A percentile compares a stretch with the other conserved stretches of the same genome.
Conservation (phyloP, 768 basidiomycete species). For the Melanogaster broomeanus region DNA sequence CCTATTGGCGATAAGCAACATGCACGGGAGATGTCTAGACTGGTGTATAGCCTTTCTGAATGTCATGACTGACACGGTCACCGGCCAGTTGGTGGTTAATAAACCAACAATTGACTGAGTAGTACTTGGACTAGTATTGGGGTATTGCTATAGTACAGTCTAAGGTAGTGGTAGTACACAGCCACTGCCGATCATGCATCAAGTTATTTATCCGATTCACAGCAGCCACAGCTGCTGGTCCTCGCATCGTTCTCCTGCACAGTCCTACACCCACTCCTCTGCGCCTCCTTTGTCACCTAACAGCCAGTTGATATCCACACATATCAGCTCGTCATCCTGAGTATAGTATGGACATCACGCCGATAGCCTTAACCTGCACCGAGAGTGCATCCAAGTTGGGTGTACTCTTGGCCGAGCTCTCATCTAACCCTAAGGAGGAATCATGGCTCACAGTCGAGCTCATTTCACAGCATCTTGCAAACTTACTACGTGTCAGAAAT, state of each 20-base stretch:
- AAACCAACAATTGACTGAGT: neutral
- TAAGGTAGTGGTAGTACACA: too few species aligned
- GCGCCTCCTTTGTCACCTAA: neutral
- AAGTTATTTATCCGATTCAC: neutral
- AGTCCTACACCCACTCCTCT: neutral
- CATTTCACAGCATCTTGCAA: slow-evolving; percentile 59
- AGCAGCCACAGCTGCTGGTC: neutral
- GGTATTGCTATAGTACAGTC: too few species aligned
- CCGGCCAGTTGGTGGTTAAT: neutral
- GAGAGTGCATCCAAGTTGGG: slow-evolving; percentile 34
- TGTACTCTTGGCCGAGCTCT: slow-evolving; percentile 34
- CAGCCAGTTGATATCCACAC: neutral
- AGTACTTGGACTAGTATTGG: too few species aligned
- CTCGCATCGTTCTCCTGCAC: slow-evolving; percentile 4
- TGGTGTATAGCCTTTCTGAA: too few species aligned
- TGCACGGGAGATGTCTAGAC: too few species aligned
- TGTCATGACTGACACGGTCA: too few species aligned
- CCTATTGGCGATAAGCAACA: slow-evolving; percentile 31
- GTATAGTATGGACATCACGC: slow-evolving; percentile 22
- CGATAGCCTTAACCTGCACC: slow-evolving; percentile 19
- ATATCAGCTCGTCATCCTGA: neutral
- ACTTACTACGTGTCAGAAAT: slow-evolving; percentile 59
- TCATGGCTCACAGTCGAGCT: slow-evolving; percentile 54
- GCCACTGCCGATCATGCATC: slow-evolving; percentile 2
- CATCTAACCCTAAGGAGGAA: slow-evolving; percentile 30